Evolutionary conservation across 179 eudicot genomes (phyloP).

Genomic region (Silene coronaria): DNA sequence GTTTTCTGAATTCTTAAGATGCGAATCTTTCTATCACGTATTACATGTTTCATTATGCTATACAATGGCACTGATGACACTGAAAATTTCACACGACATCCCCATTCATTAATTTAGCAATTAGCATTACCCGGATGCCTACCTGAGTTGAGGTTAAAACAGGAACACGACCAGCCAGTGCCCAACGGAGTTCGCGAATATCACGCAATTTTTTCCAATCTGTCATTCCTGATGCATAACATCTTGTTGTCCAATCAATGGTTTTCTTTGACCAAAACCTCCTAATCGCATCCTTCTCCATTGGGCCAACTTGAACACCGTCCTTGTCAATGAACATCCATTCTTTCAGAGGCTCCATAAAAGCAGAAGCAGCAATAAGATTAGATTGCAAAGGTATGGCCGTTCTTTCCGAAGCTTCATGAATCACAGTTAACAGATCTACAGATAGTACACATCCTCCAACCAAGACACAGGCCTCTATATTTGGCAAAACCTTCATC

Average conservation of each 20-base stretch:
- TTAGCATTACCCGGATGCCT: constrained; percentile 5
- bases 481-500: constrained; percentile 82
- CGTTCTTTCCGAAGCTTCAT: constrained; percentile 98
- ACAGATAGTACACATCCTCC: constrained; percentile 98
- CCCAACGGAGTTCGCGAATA: constrained; percentile 98
- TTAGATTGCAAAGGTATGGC: constrained; percentile 95
- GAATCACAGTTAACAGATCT: constrained; percentile 79
- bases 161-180: constrained; percentile 82
- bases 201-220: constrained; percentile 94
- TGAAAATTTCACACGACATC: neutral
- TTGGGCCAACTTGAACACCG: constrained; percentile 83
- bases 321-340: constrained; percentile 84
- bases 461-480: constrained; percentile 93
- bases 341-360: constrained; percentile 95
- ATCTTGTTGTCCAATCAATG: constrained; percentile 92
- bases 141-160: constrained; percentile 94
- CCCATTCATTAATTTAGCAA: constrained; percentile 6
- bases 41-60: neutral
- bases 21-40: neutral
- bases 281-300: constrained; percentile 97
- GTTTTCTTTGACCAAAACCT: constrained; percentile 80
- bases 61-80: neutral
- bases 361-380: constrained; percentile 95
- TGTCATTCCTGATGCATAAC: constrained; percentile 88
- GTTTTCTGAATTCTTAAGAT: neutral